Conservation (phyloP, 2,329 filamentous ascomycete species). For the Xylariaceae sp. region DNA sequence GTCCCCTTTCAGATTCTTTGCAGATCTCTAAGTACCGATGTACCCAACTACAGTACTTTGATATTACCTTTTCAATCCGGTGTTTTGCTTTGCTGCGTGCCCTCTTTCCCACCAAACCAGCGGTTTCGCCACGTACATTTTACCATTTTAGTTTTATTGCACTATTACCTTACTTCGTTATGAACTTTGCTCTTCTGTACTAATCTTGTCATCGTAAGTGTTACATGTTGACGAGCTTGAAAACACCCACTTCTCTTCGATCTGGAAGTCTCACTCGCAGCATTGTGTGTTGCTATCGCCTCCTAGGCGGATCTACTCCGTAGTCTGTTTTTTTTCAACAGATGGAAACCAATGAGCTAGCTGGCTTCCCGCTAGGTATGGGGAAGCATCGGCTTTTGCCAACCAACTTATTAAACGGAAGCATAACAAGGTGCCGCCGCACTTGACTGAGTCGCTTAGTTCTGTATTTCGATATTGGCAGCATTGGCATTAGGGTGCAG, state of each 20-base stretch:
- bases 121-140: conserved; percentile 20
- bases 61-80: conserved; percentile 12
- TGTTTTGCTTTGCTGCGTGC: conserved; percentile 6
- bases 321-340: too few species aligned
- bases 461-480: neutral
- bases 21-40: conserved; percentile 29
- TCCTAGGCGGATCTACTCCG: too few species aligned
- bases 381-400: conserved; percentile 14
- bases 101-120: conserved; percentile 2
- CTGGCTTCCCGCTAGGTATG: too few species aligned
- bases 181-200: conserved; percentile 5
- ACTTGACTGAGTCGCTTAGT: conserved; percentile 22
- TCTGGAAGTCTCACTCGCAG: too few species aligned
- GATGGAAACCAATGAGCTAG: too few species aligned
- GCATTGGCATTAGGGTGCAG: conserved; percentile 20
- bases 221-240: too few species aligned
- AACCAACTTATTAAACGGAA: conserved; percentile 17
- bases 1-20: conserved; percentile 25
- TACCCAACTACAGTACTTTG: conserved; percentile 12
- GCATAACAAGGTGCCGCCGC: conserved; percentile 19
- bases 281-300: too few species aligned
- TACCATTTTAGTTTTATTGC: too few species aligned
- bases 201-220: neutral
- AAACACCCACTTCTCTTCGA: too few species aligned
- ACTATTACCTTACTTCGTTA: conserved; percentile 11